Evolutionary conservation across 768 basidiomycete species (phyloP).

Genomic region (Austroboletus eburneus): DNA sequence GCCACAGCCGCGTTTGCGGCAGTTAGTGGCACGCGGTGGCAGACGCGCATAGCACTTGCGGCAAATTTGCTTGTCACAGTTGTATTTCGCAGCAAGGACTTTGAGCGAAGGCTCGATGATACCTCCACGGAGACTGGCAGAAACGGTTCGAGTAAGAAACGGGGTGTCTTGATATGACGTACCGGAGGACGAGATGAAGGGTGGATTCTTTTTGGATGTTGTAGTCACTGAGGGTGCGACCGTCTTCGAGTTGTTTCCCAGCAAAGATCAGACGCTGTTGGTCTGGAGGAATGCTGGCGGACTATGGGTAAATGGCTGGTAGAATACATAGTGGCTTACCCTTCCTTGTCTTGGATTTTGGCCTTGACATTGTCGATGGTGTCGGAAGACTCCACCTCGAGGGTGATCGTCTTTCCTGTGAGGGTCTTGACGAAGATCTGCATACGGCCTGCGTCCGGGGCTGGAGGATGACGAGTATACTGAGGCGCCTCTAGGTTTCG

Average conservation of each 20-base stretch:
- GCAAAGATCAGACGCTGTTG: conserved; percentile 49
- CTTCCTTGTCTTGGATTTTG: conserved; percentile 62
- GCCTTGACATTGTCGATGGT: conserved; percentile 28
- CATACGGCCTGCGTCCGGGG: conserved; percentile 34
- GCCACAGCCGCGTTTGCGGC: conserved; percentile 91
- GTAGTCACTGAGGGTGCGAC: conserved; percentile 93
- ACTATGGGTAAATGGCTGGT: too few relatives aligned
- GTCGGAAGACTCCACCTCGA: conserved; percentile 28
- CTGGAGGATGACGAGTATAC: not conserved
- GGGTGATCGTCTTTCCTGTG: conserved; percentile 43
- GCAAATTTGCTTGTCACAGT: conserved; percentile 99
- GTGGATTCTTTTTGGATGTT: conserved; percentile 99
- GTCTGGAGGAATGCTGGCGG: conserved; percentile 21
- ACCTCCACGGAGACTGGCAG: conserved; percentile 47
- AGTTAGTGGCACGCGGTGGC: conserved; percentile 99
- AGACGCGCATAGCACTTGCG: conserved; percentile 99
- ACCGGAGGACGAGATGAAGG: conserved; percentile 96
- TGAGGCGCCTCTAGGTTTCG: not conserved
- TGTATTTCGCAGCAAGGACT: conserved; percentile 95
- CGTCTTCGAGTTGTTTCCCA: conserved; percentile 98
- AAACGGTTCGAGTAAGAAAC: too few relatives aligned
- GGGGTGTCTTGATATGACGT: too few relatives aligned
- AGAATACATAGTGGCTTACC: conserved; percentile 43
- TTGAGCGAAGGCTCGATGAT: conserved; percentile 99
- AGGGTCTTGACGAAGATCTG: conserved; percentile 87